Evolutionary conservation across 2,329 filamentous ascomycete species (phyloP), one percentile per base, ranked within the genome.

Genomic region (Claviceps sp.): DNA sequence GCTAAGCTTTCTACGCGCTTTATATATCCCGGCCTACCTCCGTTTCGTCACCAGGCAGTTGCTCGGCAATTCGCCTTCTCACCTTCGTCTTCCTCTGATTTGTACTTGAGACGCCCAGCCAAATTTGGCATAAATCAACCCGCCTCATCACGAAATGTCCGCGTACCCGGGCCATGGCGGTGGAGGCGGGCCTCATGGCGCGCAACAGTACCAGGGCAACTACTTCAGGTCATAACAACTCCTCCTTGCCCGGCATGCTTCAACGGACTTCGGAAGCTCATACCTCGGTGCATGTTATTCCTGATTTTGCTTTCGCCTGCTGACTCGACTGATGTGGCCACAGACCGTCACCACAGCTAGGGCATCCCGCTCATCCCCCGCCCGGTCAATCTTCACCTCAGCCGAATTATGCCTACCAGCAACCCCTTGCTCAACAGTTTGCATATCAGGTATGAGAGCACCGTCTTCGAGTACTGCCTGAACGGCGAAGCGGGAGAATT

Each of bases 121-220:
- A 34, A 11, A 34, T 11, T 37, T 26, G 40, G 4, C 38, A 50
- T 37, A 19, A 24, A 42, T 10, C 22, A 43, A 26, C 10, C 16
- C 14, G 40, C 47, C 30, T 47, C 42, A 43, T 47, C 56, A 55
- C 47, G 59, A 57, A 55, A 85, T 84, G 81, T 82, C 81, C 58
- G 80, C 78, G 62, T 84, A 82, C 64, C 78, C 78, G 57, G 69
- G 70, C 47, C 81, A 82, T 61, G 64, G 64, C 52, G 61, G 37
- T 2, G 50, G 73, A 54, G 70, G 70, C 63, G 74, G 74, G 56
- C 69, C 70, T 63, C 73, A 64, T 55, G 64, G 64, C 52, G 61
- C 60, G 51, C 65, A 64, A 55, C 65, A 76, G 55, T 66, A 63
- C 52, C 62, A 59, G 38, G 56, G 57, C 71, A 73, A 62, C 57